These are phyloP conservation scores for Avena insularis DNA, from an alignment of 176 grass and related monocot genomes.

Conservation along the genomic window DNA sequence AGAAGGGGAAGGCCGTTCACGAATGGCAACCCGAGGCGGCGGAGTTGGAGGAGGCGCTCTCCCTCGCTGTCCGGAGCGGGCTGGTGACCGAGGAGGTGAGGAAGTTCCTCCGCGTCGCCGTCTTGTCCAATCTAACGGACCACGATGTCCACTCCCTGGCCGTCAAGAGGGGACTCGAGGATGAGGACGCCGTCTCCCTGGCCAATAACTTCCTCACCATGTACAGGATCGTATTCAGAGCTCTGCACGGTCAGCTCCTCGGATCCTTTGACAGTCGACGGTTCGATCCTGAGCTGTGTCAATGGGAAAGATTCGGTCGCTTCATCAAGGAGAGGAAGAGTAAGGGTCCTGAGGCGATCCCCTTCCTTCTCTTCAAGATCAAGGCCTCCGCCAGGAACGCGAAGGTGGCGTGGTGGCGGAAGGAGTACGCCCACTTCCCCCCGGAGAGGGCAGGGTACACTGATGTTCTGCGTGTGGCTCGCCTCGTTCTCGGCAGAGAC, in stretches of 20 bases:
- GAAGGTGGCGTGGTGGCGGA: slow-evolving; percentile 6
- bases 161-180: not conserved
- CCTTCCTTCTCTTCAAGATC: slow-evolving; percentile 17
- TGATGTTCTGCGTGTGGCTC: not conserved
- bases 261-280: not conserved
- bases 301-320: not conserved
- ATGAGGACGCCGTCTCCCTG: not conserved
- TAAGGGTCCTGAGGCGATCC: not conserved
- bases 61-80: not conserved
- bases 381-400: not conserved
- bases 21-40: not conserved
- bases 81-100: not conserved
- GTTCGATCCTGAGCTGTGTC: not conserved
- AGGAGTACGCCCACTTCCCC: not conserved
- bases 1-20: not conserved
- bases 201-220: slow-evolving; percentile 4
- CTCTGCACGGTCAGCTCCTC: not conserved
- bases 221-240: not conserved
- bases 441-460: slow-evolving; percentile 1
- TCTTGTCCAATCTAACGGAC: not conserved
- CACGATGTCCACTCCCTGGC: not conserved
- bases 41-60: not conserved
- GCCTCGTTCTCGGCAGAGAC: not conserved
- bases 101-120: not conserved
- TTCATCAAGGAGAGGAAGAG: not conserved